A percentile compares a stretch with the other conserved stretches of the same genome.
Evolutionary conservation across 2,329 filamentous ascomycete genomes (phyloP).

Genomic region (Cytospora piceicola): DNA sequence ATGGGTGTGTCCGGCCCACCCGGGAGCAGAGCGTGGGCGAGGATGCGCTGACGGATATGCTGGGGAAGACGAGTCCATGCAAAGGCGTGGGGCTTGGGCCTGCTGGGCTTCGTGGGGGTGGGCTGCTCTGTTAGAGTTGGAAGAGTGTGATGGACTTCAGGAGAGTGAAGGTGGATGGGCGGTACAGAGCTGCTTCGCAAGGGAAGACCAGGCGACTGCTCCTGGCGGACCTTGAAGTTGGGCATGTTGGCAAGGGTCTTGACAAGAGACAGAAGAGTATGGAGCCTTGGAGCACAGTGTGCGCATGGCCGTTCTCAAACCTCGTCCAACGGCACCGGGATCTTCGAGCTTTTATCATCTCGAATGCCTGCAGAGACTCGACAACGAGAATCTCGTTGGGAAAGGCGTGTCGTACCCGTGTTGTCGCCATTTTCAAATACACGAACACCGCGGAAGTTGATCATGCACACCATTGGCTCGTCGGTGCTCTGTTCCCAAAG

Average conservation of each 20-base stretch:
- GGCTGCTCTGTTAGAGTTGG: not conserved
- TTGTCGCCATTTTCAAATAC: not conserved
- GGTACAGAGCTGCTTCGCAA: conserved; percentile 7
- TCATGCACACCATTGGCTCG: not conserved
- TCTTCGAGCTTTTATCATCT: not conserved
- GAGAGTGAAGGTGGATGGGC: conserved; percentile 4
- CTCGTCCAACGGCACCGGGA: not conserved
- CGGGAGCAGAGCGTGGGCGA: conserved; percentile 11
- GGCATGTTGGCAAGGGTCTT: not conserved
- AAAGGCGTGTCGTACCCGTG: not conserved
- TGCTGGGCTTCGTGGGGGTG: not conserved
- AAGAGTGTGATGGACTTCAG: not conserved
- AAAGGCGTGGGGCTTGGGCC: not conserved
- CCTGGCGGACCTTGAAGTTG: conserved; percentile 6
- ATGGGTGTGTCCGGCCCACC: not conserved
- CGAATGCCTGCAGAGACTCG: not conserved
- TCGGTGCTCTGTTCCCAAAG: not conserved
- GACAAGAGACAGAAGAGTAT: not conserved
- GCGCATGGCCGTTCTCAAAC: not conserved
- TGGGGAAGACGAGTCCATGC: conserved; percentile 14
- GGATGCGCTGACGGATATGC: conserved; percentile 15
- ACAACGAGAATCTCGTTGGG: not conserved
- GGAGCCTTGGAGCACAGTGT: not conserved
- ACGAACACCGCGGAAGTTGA: not conserved
- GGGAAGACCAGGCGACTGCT: not conserved